These are phyloP conservation scores for Suillus fuscotomentosus DNA, from an alignment of 768 basidiomycete species.

Conservation along the genomic window DNA sequence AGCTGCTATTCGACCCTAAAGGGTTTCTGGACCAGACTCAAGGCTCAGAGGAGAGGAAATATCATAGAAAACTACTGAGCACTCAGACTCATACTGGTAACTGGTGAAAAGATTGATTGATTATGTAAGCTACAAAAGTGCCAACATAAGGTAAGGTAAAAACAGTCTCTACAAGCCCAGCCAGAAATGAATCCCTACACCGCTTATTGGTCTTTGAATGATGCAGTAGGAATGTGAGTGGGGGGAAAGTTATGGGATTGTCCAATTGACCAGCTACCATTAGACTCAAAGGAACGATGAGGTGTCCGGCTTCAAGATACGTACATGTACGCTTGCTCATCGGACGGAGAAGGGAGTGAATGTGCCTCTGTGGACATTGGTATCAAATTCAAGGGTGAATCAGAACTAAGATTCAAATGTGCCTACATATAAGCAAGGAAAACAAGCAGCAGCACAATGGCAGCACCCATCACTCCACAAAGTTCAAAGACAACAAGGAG, in stretches of 20 bases:
- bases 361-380: not conserved
- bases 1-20: no score
- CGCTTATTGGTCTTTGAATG: constrained; percentile 41
- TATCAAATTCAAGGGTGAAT: not conserved
- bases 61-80: no score
- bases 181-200: no score
- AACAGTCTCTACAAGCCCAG: no score
- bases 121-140: no score
- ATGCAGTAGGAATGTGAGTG: constrained; percentile 50
- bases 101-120: no score
- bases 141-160: no score
- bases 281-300: constrained; percentile 37
- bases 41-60: no score
- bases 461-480: no score
- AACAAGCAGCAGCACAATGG: not conserved
- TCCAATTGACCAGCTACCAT: constrained; percentile 35
- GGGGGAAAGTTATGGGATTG: constrained; percentile 35
- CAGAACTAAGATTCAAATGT: not conserved
- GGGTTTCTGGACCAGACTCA: no score
- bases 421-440: not conserved
- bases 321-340: constrained; percentile 48
- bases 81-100: no score
- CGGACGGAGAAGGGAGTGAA: constrained; percentile 38
- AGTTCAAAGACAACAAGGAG: not conserved
- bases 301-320: constrained; percentile 53